These are phyloP conservation scores for Cutaneotrichosporon dermatis DNA, from an alignment of 1,284 basidiomycete species.

Conservation along the genomic window DNA sequence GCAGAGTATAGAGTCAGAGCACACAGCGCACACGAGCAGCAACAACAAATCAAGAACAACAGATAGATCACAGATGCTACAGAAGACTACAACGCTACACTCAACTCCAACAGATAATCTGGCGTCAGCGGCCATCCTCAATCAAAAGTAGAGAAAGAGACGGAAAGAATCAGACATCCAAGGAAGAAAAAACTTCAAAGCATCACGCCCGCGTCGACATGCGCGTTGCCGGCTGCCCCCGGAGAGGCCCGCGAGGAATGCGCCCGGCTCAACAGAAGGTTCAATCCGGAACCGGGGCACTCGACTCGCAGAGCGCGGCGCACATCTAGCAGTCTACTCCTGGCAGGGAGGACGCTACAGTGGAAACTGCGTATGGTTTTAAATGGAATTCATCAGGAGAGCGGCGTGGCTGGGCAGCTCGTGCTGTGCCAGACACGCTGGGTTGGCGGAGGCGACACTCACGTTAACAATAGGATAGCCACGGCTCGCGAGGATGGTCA, in stretches of 20 bases:
- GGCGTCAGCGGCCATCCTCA: neutral
- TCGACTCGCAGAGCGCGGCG: constrained; percentile 21
- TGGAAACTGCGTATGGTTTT: constrained; percentile 54
- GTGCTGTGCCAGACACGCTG: too few relatives aligned
- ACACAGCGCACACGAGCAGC: too few relatives aligned
- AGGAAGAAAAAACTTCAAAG: constrained; percentile 50
- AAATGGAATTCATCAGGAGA: constrained; percentile 43
- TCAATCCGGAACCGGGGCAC: constrained; percentile 36
- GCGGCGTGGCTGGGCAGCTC: neutral
- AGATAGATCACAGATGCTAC: too few relatives aligned
- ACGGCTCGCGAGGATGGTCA: neutral
- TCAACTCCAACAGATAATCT: neutral
- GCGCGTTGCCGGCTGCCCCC: constrained; percentile 23
- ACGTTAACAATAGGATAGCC: neutral
- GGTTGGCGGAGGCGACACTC: constrained; percentile 12
- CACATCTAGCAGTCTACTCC: constrained; percentile 43
- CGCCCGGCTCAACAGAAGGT: constrained; percentile 41
- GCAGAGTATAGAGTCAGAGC: too few relatives aligned
- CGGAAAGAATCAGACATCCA: constrained; percentile 48
- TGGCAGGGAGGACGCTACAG: constrained; percentile 49
- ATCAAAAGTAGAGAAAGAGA: constrained; percentile 1
- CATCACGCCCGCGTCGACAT: constrained; percentile 35
- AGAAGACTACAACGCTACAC: neutral
- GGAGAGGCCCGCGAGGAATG: constrained; percentile 32
- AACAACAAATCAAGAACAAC: too few relatives aligned